Conservation (phyloP, 768 basidiomycete genomes). For the Leccinum sublutescens region DNA sequence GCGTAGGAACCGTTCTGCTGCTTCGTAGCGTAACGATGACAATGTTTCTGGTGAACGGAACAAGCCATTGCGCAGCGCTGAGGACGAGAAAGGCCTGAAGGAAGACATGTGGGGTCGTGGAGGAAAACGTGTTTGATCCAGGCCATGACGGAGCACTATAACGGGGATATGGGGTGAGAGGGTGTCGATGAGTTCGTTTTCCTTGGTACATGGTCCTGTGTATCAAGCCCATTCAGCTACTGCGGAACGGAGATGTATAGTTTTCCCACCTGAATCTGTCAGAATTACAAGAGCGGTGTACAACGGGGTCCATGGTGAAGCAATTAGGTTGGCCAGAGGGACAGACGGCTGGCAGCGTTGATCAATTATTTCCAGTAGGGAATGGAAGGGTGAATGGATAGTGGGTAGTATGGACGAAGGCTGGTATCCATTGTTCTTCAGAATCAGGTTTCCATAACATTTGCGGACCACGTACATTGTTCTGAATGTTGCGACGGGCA, state of each 20-base stretch:
- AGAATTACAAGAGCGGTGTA: conserved; percentile 60
- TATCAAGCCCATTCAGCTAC: neutral
- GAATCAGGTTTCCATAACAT: conserved; percentile 2
- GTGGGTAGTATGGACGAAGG: conserved; percentile 38
- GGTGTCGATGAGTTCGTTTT: conserved; percentile 47
- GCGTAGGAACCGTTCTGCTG: conserved; percentile 64
- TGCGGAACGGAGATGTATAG: conserved; percentile 2
- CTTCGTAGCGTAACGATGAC: conserved; percentile 56
- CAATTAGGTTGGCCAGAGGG: conserved; percentile 50
- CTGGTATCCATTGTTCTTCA: conserved; percentile 17
- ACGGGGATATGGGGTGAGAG: conserved; percentile 57
- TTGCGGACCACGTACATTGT: conserved; percentile 42
- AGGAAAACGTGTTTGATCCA: conserved; percentile 33
- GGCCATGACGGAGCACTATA: conserved; percentile 48
- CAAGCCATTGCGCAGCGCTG: conserved; percentile 55
- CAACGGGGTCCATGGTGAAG: conserved; percentile 56
- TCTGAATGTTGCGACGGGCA: conserved; percentile 42
- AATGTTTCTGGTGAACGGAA: conserved; percentile 66
- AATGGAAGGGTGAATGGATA: conserved; percentile 57
- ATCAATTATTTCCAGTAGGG: conserved; percentile 52
- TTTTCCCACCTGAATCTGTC: conserved; percentile 44
- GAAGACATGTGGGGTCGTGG: conserved; percentile 44
- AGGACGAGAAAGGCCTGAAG: conserved; percentile 52
- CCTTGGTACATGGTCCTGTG: conserved; percentile 32
- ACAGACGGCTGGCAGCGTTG: conserved; percentile 51